A percentile compares a stretch with the other conserved stretches of the same genome.
Evolutionary conservation across 108 stramenopile genomes (phyloP).

Genomic region (Mayamaea pseudoterrestris): DNA sequence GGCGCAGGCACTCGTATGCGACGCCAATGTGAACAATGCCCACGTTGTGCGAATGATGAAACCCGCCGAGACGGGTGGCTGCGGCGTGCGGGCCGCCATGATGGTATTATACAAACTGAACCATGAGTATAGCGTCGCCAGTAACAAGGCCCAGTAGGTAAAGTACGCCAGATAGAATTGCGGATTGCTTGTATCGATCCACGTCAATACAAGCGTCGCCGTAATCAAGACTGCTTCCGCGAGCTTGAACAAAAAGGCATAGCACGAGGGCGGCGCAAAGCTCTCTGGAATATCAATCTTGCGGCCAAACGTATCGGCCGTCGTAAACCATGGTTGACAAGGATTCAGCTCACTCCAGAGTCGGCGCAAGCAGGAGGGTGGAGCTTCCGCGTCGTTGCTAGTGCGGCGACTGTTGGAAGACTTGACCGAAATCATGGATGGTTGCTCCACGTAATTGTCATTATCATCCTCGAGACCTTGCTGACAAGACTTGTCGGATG

Average conservation of each 20-base stretch:
- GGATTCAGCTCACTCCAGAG: conserved; percentile 1
- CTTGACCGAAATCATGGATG: background rate
- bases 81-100: background rate
- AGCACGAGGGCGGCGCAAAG: conserved; percentile 1
- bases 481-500: background rate
- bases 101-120: conserved; percentile 4
- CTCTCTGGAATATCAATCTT: conserved; percentile 1
- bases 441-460: background rate
- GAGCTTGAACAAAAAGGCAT: background rate
- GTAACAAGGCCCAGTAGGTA: conserved; percentile 1
- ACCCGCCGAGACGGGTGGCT: background rate
- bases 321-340: conserved; percentile 4
- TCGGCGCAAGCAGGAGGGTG: background rate
- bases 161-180: conserved; percentile 4
- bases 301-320: conserved; percentile 1
- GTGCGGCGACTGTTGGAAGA: background rate
- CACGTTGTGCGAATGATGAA: background rate
- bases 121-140: background rate
- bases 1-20: background rate
- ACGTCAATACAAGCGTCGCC: background rate
- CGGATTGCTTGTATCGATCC: background rate
- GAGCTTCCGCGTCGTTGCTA: background rate
- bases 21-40: background rate
- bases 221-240: background rate
- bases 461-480: background rate